These are phyloP conservation scores for Physcomitrium patens DNA, from an alignment of 225 moss, liverwort and hornwort genomes.

Conservation along the genomic window DNA sequence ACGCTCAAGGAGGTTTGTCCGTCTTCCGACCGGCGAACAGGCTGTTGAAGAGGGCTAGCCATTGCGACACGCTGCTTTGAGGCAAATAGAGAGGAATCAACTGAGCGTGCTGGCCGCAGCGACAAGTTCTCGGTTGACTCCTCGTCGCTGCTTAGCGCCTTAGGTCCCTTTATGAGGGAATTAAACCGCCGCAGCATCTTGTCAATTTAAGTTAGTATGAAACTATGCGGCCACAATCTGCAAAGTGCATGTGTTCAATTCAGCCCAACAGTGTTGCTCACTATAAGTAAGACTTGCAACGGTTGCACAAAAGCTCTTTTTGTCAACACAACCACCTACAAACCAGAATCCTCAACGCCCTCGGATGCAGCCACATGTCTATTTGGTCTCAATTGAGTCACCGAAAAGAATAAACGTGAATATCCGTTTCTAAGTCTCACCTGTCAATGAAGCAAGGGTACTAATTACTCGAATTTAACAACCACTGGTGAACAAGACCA, in stretches of 20 bases:
- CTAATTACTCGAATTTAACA: too few relatives aligned
- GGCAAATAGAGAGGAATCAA: conserved; percentile 51
- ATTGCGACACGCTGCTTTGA: not conserved
- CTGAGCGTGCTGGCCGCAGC: conserved; percentile 54
- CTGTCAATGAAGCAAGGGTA: too few relatives aligned
- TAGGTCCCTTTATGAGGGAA: conserved; percentile 62
- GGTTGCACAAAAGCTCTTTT: not conserved
- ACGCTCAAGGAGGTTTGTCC: conserved; percentile 26
- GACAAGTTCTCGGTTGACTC: conserved; percentile 33
- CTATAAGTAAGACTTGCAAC: not conserved
- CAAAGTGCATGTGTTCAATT: not conserved
- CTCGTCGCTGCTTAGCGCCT: conserved; percentile 38
- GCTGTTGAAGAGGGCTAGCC: conserved; percentile 43
- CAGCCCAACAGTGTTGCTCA: not conserved
- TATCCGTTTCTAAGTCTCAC: too few relatives aligned
- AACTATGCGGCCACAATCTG: not conserved
- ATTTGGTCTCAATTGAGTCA: too few relatives aligned
- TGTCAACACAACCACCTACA: too few relatives aligned
- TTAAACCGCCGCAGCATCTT: conserved; percentile 63
- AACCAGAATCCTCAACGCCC: too few relatives aligned
- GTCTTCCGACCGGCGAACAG: conserved; percentile 18
- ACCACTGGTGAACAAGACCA: too few relatives aligned
- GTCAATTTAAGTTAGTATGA: not conserved
- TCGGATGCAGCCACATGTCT: too few relatives aligned
- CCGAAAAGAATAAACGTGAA: too few relatives aligned